phyloP scores from a whole-genome alignment of 345 rosid genomes.

The Trapa incisa region DNA sequence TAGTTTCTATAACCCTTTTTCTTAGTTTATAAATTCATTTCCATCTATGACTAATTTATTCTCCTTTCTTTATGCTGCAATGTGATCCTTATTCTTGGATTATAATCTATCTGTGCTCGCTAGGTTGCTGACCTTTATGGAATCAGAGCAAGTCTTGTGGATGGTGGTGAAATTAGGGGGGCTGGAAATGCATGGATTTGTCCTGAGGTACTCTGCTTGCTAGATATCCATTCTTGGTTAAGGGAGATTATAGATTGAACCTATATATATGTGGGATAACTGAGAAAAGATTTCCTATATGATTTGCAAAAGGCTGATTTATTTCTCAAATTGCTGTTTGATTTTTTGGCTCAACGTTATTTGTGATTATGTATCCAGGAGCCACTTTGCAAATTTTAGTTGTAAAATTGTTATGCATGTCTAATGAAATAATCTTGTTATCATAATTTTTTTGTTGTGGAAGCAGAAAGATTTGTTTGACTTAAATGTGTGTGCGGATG shows the following conservation, averaged over 20 bases:
- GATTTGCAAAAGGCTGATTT: background rate
- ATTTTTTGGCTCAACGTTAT: background rate
- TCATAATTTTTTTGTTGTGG: background rate
- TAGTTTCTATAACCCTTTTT: background rate
- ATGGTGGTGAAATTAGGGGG: constrained; percentile 98
- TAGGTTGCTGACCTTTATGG: constrained; percentile 97
- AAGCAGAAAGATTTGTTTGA: background rate
- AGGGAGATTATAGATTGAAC: background rate
- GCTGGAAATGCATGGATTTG: constrained; percentile 99
- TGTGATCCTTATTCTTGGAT: background rate
- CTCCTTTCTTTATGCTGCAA: background rate
- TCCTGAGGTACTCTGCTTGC: constrained; percentile 59
- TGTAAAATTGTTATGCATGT: background rate
- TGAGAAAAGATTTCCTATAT: background rate
- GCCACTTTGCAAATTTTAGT: background rate
- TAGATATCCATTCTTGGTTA: background rate
- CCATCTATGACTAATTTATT: background rate
- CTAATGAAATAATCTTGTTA: background rate
- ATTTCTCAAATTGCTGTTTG: background rate
- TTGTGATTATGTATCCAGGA: background rate
- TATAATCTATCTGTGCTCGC: constrained; percentile 10
- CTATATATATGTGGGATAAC: background rate
- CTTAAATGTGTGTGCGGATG: background rate
- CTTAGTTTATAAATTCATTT: background rate
- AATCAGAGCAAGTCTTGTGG: constrained; percentile 94